A percentile compares a stretch with the other conserved stretches of the same genome.
These are phyloP conservation scores for Hibiscus syriacus DNA, from an alignment of 345 rosid genomes.

Conservation along the genomic window DNA sequence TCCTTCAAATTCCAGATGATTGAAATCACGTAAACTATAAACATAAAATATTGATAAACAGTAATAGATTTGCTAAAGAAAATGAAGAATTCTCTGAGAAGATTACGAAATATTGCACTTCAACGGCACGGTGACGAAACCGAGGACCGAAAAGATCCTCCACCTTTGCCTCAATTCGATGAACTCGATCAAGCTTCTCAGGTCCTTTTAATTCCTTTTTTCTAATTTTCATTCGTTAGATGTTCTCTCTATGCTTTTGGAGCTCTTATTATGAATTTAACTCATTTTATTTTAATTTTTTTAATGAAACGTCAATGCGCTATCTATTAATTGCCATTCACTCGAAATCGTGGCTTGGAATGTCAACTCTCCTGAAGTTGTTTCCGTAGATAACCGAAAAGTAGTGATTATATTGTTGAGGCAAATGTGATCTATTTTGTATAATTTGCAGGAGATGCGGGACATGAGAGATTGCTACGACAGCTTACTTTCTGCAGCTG, in stretches of 20 bases:
- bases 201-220: slow-evolving; percentile 26
- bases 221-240: neutral
- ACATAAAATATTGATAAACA: neutral
- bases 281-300: neutral
- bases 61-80: neutral
- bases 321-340: neutral
- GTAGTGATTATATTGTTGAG: neutral
- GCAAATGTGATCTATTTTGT: neutral
- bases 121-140: slow-evolving; percentile 39
- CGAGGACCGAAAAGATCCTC: slow-evolving; percentile 43
- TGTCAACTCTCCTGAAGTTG: neutral
- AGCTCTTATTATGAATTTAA: neutral
- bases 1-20: neutral
- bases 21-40: neutral
- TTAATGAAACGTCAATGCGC: neutral
- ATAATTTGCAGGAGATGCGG: slow-evolving; percentile 51
- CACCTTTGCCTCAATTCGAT: slow-evolving; percentile 39
- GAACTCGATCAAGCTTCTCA: slow-evolving; percentile 71
- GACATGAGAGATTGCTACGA: slow-evolving; percentile 93
- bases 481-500: slow-evolving; percentile 86
- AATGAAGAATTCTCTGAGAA: slow-evolving; percentile 71
- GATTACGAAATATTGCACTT: slow-evolving; percentile 50
- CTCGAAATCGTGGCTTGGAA: neutral
- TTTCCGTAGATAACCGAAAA: neutral
- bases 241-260: neutral